Conservation (phyloP, 2,329 filamentous ascomycete genomes). For the Colletotrichum lini region DNA sequence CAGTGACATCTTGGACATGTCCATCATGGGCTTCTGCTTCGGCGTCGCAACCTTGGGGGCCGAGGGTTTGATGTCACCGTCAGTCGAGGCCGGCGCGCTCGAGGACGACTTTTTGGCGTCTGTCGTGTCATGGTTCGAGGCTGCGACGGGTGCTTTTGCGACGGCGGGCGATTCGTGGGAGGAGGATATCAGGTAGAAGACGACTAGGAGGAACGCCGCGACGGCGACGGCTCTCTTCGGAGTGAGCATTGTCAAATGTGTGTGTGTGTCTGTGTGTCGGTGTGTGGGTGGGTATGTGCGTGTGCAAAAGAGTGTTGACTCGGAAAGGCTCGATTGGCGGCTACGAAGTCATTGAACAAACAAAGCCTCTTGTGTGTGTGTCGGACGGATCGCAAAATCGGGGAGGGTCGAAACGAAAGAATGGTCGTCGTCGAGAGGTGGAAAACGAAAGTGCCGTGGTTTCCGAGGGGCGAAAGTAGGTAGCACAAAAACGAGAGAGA, state of each 20-base stretch:
- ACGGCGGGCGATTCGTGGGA: conserved; percentile 60
- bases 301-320: conserved; percentile 15
- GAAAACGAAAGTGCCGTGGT: conserved; percentile 29
- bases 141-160: conserved; percentile 45
- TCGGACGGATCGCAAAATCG: conserved; percentile 15
- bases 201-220: conserved; percentile 77
- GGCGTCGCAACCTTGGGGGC: conserved; percentile 61
- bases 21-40: conserved; percentile 77
- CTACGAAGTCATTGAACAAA: conserved; percentile 25
- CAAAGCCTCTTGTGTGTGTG: background rate
- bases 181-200: conserved; percentile 79
- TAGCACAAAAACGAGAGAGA: no score
- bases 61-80: conserved; percentile 22
- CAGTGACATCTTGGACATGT: conserved; percentile 80
- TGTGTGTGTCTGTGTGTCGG: no score
- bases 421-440: conserved; percentile 2
- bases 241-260: conserved; percentile 75
- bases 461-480: background rate
- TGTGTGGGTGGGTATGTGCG: no score
- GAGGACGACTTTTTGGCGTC: conserved; percentile 16
- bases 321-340: conserved; percentile 1
- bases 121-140: conserved; percentile 41
- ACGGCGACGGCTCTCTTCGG: conserved; percentile 82
- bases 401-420: background rate
- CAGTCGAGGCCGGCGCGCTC: conserved; percentile 9